Percentiles rank a stretch among this genome's conserved stretches.
phyloP scores from a whole-genome alignment of 495 filamentous ascomycete genomes.

The Haplographium delicatum region DNA sequence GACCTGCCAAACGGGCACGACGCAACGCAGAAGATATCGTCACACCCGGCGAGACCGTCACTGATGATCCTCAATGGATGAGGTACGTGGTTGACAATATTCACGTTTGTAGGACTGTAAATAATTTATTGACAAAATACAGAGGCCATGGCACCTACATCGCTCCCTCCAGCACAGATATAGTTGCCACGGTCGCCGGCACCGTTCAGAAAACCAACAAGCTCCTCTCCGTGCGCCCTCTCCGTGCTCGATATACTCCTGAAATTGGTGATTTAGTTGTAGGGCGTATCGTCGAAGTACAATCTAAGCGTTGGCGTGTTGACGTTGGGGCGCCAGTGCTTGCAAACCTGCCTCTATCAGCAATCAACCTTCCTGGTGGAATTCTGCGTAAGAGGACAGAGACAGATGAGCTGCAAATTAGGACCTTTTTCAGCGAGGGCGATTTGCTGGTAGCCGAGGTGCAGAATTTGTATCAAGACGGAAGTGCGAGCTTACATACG shows the following conservation, averaged over 20 bases:
- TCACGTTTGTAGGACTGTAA: no score
- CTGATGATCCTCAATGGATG: conserved; percentile 95
- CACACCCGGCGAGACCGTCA: conserved; percentile 86
- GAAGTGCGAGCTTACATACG: conserved; percentile 81
- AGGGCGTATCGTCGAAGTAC: conserved; percentile 88
- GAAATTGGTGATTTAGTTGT: conserved; percentile 95
- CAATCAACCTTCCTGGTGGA: conserved; percentile 92
- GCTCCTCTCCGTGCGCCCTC: conserved; percentile 79
- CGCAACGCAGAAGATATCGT: conserved; percentile 51
- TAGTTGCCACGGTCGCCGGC: conserved; percentile 82
- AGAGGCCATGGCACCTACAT: conserved; percentile 82
- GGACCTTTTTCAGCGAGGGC: conserved; percentile 86
- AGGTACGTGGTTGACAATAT: conserved; percentile 44
- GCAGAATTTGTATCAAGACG: conserved; percentile 76
- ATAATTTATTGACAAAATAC: no score
- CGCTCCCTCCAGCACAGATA: conserved; percentile 53
- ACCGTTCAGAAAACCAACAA: conserved; percentile 91
- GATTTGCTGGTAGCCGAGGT: conserved; percentile 89
- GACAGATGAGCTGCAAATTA: conserved; percentile 92
- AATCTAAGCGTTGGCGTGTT: conserved; percentile 85
- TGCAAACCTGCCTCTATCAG: conserved; percentile 72
- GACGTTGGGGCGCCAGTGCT: conserved; percentile 82
- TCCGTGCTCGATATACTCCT: conserved; percentile 90
- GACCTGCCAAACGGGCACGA: conserved; percentile 31
- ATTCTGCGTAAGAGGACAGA: conserved; percentile 86